Conservation (phyloP, 1,284 basidiomycete genomes). For the Cystobasidium pallidum region DNA sequence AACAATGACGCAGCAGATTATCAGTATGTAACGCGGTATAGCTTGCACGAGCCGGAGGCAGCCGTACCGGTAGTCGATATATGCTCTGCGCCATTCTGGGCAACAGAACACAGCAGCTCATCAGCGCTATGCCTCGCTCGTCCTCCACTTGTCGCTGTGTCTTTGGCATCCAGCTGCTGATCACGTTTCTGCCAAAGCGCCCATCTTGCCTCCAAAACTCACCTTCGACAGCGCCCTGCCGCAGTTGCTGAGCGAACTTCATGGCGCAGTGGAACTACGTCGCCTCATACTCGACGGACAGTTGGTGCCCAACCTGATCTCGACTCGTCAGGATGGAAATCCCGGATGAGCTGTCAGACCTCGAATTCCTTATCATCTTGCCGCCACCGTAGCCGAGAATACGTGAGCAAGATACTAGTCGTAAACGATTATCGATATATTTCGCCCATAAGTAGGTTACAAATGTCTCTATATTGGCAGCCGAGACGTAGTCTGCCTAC, state of each 20-base stretch:
- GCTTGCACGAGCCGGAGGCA: too few relatives aligned
- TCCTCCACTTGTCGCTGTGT: too few relatives aligned
- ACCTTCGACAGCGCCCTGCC: conserved; percentile 43
- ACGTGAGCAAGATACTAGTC: neutral
- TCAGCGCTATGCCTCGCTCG: too few relatives aligned
- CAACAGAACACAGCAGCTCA: neutral
- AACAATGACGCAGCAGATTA: too few relatives aligned
- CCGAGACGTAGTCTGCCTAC: too few relatives aligned
- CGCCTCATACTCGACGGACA: neutral
- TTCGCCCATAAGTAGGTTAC: too few relatives aligned
- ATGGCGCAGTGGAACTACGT: conserved; percentile 9
- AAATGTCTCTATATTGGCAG: too few relatives aligned
- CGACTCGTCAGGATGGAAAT: conserved; percentile 13
- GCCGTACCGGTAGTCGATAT: conserved; percentile 54
- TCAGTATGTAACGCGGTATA: too few relatives aligned
- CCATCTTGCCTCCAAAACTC: neutral
- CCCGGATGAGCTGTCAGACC: neutral
- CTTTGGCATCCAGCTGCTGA: too few relatives aligned
- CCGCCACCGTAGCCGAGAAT: neutral
- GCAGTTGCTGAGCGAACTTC: conserved; percentile 44
- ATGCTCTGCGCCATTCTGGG: conserved; percentile 55
- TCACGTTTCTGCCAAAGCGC: conserved; percentile 23
- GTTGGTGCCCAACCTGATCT: neutral
- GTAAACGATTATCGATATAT: too few relatives aligned
- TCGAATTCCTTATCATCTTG: neutral